These are phyloP conservation scores for Comarum palustre DNA, from an alignment of 306 rosid genomes.

Conservation along the genomic window DNA sequence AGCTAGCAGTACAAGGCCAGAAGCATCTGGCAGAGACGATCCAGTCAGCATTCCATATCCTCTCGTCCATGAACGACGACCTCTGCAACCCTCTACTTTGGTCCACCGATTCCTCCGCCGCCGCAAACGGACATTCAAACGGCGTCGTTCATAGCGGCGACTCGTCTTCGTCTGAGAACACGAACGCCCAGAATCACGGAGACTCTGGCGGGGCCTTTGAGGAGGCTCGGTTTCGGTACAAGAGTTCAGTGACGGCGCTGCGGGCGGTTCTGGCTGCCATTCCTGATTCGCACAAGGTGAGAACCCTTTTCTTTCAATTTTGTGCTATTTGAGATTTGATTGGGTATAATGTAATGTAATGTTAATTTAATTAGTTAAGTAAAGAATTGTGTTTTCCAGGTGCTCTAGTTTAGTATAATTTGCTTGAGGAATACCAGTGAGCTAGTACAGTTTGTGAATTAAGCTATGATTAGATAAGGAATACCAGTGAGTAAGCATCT, in stretches of 20 bases:
- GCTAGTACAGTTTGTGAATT: not conserved
- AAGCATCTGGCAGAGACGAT: constrained; percentile 81
- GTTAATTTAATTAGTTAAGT: not conserved
- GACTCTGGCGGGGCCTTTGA: constrained; percentile 79
- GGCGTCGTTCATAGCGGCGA: constrained; percentile 57
- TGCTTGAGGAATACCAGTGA: not conserved
- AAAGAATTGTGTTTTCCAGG: not conserved
- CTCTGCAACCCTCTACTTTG: constrained; percentile 85
- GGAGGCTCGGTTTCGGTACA: constrained; percentile 76
- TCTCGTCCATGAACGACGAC: constrained; percentile 92
- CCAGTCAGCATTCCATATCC: constrained; percentile 79
- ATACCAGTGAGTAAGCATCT: too few species aligned
- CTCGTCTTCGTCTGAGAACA: constrained; percentile 50
- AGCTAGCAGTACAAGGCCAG: constrained; percentile 80
- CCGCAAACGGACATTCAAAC: constrained; percentile 37
- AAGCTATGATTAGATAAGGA: not conserved
- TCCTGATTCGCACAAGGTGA: constrained; percentile 72
- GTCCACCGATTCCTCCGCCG: constrained; percentile 47
- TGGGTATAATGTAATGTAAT: not conserved
- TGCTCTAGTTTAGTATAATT: not conserved
- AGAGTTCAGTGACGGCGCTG: constrained; percentile 67
- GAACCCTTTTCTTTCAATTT: constrained; percentile 5
- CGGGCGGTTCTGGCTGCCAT: constrained; percentile 65
- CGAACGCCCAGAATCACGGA: constrained; percentile 34
- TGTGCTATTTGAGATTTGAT: not conserved